Evolutionary conservation across 83 land plant species (phyloP), one percentile per base, ranked within the genome.

Genomic region (Picea abies): DNA sequence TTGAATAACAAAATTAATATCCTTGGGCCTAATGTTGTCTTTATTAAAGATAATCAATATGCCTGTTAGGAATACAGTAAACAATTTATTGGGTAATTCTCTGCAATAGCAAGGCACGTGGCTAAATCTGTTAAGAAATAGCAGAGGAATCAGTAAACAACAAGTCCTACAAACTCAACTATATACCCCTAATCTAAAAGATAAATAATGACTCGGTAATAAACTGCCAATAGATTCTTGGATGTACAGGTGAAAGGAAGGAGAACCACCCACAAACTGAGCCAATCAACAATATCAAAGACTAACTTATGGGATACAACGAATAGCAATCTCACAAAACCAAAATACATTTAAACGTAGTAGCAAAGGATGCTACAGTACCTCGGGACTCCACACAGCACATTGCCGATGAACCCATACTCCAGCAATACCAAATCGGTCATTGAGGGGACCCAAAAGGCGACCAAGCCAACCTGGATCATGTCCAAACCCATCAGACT

Each of bases 361-460:
- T 12, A 84, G 52, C 44, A 73, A 73, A 73, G 37, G n/a, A 73
- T 73, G 56, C n/a, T 70, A 70, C 47, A 70, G 47, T 63, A 97
- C 99, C 97, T 97, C 99, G 11, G 99, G 99, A 86, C 99, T 97
- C 99, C 99, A 97, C 1, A 97, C 94, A 76, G 99, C 99, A 86
- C 99, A 97, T 66, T 95, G 90, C 75, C 91, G 94, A 85, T 97
- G 99, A 73, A 97, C 92, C 99, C 99, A 97, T 3, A 89, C 92
- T 66, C 98, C 93, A 79, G 94, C 93, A 76, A 96, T 93, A 32
- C 99, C 99, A 83, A 87, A 88, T 47, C 93, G 91, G 76, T 96
- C 99, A 82, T 86, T 88, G 32, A 95, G 89, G 68, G 99, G 99
- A 63, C 99, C 99, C 85, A 97, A 80, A n/a, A 95, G 92, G 37